A percentile compares a stretch with the other conserved stretches of the same genome.
Conservation (phyloP, 106 monocot species). For the Apostasia ramifera region DNA sequence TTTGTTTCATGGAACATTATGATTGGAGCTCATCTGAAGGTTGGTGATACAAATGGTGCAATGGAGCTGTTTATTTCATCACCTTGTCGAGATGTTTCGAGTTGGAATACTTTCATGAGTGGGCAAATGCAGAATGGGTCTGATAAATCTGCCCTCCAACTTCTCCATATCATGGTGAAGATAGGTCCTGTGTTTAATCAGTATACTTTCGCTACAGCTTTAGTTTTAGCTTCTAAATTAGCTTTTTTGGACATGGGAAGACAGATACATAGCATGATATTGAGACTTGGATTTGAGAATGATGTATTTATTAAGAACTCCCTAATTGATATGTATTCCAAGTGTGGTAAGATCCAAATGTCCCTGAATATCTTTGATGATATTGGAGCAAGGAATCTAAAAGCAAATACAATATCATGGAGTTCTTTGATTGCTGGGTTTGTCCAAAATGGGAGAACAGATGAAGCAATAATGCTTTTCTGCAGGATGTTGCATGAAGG, state of each 20-base stretch:
- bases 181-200: constrained; percentile 38
- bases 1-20: constrained; percentile 69
- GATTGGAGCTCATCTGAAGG: constrained; percentile 35
- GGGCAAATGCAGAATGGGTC: constrained; percentile 45
- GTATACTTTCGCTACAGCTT: constrained; percentile 57
- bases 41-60: constrained; percentile 36
- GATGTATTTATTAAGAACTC: constrained; percentile 51
- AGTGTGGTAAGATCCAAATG: constrained; percentile 51
- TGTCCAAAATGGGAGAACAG: constrained; percentile 50
- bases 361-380: constrained; percentile 30
- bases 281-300: constrained; percentile 27
- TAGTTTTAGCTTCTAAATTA: constrained; percentile 43
- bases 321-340: constrained; percentile 79
- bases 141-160: constrained; percentile 27
- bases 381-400: background rate
- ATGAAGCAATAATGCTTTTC: constrained; percentile 53
- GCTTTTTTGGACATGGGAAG: constrained; percentile 41
- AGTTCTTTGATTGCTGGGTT: constrained; percentile 74
- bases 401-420: constrained; percentile 34
- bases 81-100: constrained; percentile 41
- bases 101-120: constrained; percentile 78
- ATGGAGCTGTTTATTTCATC: constrained; percentile 44
- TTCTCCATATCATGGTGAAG: constrained; percentile 44
- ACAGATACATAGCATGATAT: constrained; percentile 44
- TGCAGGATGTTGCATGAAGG: constrained; percentile 36